Percentiles rank a stretch among this genome's conserved stretches.
These are phyloP conservation scores for Penicillium oxalicum DNA, from an alignment of 2,329 filamentous ascomycete genomes.

Conservation along the genomic window DNA sequence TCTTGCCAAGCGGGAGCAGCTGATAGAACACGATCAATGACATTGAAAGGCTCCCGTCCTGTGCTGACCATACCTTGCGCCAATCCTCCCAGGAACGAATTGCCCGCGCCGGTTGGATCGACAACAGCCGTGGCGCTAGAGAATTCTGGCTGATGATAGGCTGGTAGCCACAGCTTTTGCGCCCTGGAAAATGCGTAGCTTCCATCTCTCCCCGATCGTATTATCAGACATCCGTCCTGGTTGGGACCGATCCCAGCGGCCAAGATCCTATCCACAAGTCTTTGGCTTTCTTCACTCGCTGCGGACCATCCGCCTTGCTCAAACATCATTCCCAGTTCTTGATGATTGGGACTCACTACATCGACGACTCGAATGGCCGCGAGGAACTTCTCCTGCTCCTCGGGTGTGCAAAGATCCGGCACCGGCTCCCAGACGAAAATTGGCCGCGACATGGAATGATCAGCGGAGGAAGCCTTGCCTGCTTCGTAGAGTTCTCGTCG, in stretches of 20 bases:
- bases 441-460: constrained; percentile 49
- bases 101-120: constrained; percentile 93
- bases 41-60: constrained; percentile 26
- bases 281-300: constrained; percentile 22
- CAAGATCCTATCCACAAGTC: constrained; percentile 33
- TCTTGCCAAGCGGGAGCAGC: constrained; percentile 51
- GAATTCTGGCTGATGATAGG: constrained; percentile 54
- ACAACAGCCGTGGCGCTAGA: constrained; percentile 50
- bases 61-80: constrained; percentile 50
- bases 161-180: constrained; percentile 62
- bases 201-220: constrained; percentile 59
- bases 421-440: constrained; percentile 94
- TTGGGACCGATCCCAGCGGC: constrained; percentile 33
- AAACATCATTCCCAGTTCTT: constrained; percentile 84
- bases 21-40: constrained; percentile 33
- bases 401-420: constrained; percentile 75
- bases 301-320: constrained; percentile 43
- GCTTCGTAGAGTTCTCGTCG: constrained; percentile 36
- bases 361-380: constrained; percentile 51
- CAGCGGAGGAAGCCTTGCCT: constrained; percentile 22
- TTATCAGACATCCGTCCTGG: constrained; percentile 35
- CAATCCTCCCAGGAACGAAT: constrained; percentile 70
- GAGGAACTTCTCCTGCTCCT: constrained; percentile 51
- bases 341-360: constrained; percentile 72
- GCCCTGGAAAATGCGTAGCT: constrained; percentile 44